Percentiles rank a stretch among this genome's conserved stretches.
Evolutionary conservation across 2,329 filamentous ascomycete genomes (phyloP).

Genomic region (Cladosporium colombiae): DNA sequence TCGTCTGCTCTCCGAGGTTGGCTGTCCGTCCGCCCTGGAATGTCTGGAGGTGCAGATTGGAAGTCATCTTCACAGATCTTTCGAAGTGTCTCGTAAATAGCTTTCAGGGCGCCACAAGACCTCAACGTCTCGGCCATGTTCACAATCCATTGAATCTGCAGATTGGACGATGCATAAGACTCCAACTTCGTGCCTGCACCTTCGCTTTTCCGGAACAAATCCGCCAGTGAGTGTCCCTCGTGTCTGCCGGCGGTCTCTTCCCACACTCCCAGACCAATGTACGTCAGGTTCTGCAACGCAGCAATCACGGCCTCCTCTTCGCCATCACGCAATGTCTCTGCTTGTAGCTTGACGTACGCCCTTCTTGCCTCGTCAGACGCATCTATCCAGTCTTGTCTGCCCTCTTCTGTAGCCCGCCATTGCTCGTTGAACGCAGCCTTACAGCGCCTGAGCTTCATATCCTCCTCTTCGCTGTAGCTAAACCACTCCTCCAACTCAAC

Average conservation of each 20-base stretch:
- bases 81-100: constrained; percentile 43
- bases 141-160: constrained; percentile 49
- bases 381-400: constrained; percentile 64
- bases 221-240: constrained; percentile 30
- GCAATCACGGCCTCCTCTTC: constrained; percentile 35
- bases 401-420: constrained; percentile 56
- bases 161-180: constrained; percentile 38
- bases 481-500: constrained; percentile 99
- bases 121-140: constrained; percentile 46
- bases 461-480: constrained; percentile 83
- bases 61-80: constrained; percentile 34
- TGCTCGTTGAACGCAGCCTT: constrained; percentile 75
- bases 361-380: constrained; percentile 58
- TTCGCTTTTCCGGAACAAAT: constrained; percentile 29
- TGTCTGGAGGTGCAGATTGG: constrained; percentile 25
- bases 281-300: constrained; percentile 47
- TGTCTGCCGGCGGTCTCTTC: constrained; percentile 49
- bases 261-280: constrained; percentile 52
- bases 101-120: constrained; percentile 42
- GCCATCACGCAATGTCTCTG: constrained; percentile 38
- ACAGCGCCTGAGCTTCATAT: constrained; percentile 72
- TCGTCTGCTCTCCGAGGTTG: constrained; percentile 33
- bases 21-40: constrained; percentile 29
- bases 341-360: constrained; percentile 56
- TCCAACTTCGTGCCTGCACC: constrained; percentile 34